Evolutionary conservation across 2,329 filamentous ascomycete genomes (phyloP).

Genomic region (Aspergillus carbonarius): DNA sequence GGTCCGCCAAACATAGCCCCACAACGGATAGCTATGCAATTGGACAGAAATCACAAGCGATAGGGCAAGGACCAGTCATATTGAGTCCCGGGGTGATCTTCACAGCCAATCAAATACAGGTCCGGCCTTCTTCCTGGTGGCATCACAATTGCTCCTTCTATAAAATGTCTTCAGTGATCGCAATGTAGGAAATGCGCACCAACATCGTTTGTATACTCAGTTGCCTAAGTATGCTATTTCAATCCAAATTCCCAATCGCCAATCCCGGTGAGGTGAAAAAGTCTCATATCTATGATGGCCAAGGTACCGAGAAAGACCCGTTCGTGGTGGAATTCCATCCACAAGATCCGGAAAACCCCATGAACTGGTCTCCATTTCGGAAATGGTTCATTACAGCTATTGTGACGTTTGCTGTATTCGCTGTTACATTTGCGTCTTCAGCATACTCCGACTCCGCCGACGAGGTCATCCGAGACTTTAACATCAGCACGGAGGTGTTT

Average conservation of each 20-base stretch:
- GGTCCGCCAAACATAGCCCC: no score
- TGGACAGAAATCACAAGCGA: no score
- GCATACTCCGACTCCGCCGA: constrained; percentile 29
- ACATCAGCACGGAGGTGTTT: constrained; percentile 26
- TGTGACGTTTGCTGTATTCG: constrained; percentile 26
- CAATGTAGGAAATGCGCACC: neutral
- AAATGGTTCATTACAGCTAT: constrained; percentile 31
- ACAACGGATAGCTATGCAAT: no score
- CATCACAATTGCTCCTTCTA: neutral
- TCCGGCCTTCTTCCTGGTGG: neutral
- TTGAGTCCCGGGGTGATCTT: neutral
- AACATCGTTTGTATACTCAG: neutral
- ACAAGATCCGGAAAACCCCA: constrained; percentile 32
- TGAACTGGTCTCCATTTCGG: constrained; percentile 23
- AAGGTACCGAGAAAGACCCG: constrained; percentile 32
- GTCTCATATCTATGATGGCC: constrained; percentile 28
- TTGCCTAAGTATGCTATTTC: neutral
- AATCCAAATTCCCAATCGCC: neutral
- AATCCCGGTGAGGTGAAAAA: neutral
- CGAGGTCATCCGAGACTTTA: constrained; percentile 28
- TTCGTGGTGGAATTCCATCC: constrained; percentile 33
- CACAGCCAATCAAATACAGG: neutral
- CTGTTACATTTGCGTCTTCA: constrained; percentile 30
- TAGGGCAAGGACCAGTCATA: neutral
- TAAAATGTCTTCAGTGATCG: neutral